Percentiles rank a stretch among this genome's conserved stretches.
phyloP scores from a whole-genome alignment of 1,284 basidiomycete species.

The Malassezia yamatoensis region DNA sequence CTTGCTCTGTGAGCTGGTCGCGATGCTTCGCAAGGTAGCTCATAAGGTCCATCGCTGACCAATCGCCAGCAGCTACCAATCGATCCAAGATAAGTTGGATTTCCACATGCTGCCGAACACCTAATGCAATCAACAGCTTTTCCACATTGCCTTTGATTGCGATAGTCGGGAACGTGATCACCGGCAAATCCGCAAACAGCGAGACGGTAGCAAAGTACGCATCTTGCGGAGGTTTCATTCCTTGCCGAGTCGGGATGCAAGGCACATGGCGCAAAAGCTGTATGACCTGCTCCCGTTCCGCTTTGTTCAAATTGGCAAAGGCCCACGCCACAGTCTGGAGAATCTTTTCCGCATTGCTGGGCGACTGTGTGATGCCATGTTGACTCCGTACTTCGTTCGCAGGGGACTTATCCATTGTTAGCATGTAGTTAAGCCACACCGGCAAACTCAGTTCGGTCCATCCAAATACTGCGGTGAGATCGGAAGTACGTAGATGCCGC shows the following conservation, averaged over 20 bases:
- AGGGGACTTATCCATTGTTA: slow-evolving; percentile 51
- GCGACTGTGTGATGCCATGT: slow-evolving; percentile 52
- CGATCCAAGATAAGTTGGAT: slow-evolving; percentile 50
- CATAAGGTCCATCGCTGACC: slow-evolving; percentile 50
- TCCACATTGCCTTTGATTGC: slow-evolving; percentile 66
- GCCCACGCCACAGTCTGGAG: slow-evolving; percentile 62
- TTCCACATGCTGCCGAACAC: slow-evolving; percentile 78
- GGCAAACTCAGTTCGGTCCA: slow-evolving; percentile 71
- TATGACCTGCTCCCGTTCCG: slow-evolving; percentile 57
- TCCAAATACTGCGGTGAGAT: slow-evolving; percentile 50
- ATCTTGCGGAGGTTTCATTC: slow-evolving; percentile 64
- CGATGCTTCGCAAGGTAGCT: slow-evolving; percentile 66
- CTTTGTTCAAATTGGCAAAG: slow-evolving; percentile 63
- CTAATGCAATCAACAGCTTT: slow-evolving; percentile 65
- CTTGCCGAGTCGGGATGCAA: slow-evolving; percentile 74
- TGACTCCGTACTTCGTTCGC: background rate
- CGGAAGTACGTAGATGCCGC: slow-evolving; percentile 52
- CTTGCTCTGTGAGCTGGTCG: slow-evolving; percentile 59
- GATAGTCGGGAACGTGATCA: slow-evolving; percentile 63
- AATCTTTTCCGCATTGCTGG: slow-evolving; percentile 73
- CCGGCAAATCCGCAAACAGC: slow-evolving; percentile 70
- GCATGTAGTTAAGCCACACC: slow-evolving; percentile 66
- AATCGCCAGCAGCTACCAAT: slow-evolving; percentile 49
- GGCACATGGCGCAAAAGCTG: slow-evolving; percentile 57
- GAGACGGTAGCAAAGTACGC: slow-evolving; percentile 81